Base-by-base conservation (phyloP, 2,329 filamentous ascomycete species). In the Sordariomycetes sp. region DNA sequence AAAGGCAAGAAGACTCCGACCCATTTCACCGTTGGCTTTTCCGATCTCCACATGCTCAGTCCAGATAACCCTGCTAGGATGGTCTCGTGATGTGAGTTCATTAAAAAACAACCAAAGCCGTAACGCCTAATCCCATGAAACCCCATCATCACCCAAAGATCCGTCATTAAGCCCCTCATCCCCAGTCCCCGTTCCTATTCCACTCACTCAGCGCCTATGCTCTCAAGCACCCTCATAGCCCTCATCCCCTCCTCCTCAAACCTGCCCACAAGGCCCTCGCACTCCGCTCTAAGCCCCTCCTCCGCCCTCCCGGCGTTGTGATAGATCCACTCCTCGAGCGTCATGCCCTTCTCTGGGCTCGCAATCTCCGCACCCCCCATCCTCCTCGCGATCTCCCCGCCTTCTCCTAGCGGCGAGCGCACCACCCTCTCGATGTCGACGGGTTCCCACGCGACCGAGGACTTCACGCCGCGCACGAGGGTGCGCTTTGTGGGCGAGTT, bases 271-370 rank as follows among this genome's bases (percentile, higher is more conserved):
- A 96, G 82, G 28, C 83, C 76, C 74, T 97, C 93, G 67, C 91
- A 96, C 68, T 95, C 88, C 40, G 79, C 74, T 67, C 86, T 87
- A 58, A 99, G 75, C 69, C 85, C 86, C 71, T 86, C 83, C 74
- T 97, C 92, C 0, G 89, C 90, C 67, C 86, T 78, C 61, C 81
- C 80, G 0, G 94, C 94, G 64, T 94, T 92, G 71, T 86, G 82
- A 59, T 85, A 77, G 46, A 99, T 88, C 90, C 93, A 99, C 70
- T 97, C 86, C 70, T 96, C 90, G 0, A 97, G 90, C 5, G 86
- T 93, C 92, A 99, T 96, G 43, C 80, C 77, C 75, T 88, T 91
- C 74, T 97, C 94, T 0, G 85, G 82, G 57, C 80, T 88, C 2
- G 82, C 87, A 57, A 99, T 72, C 16, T 81, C 81, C 0, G 77